Base-by-base conservation (phyloP, 345 rosid species). In the Noccaea caerulescens region DNA sequence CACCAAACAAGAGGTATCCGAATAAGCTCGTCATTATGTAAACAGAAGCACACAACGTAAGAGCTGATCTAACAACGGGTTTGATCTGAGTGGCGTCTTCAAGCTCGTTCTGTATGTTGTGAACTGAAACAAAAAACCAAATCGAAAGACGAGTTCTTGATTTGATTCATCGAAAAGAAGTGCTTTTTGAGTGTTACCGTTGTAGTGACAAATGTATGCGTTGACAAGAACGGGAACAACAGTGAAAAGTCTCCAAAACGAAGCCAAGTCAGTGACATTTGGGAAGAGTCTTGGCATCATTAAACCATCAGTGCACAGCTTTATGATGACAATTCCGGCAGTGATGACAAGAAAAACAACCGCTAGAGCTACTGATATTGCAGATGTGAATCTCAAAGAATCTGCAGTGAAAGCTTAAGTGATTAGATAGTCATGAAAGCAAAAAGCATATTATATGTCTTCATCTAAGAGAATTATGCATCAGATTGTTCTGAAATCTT, bases 1-100 rank as follows among this genome's bases (percentile, higher is more conserved):
- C 95, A 11, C 96, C 97, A 10, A 94, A 94, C 39, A 94, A 86
- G 45, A 94, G 96, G 84, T 89, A 86, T 33, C 96, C 97, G 44
- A 94, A 94, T 63, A 91, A 70, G 78, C 99, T 88, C 7, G 82
- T 89, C 86, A 82, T 77, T 38, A 91, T 23, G 71, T 94, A 94
- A 49, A 91, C 93, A 18, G 78, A 55, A 23, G 97, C 86, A 76
- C 96, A 94, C 53, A 94, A 51, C 32, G 69, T 81, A 69, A 91
- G 89, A 14, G 99, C 70, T 11, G 97, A 82, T 74, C 76, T 79
- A 50, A 91, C 96, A 47, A 89, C 97, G 8, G 84, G 56, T 77
- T 44, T 82, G 27, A 89, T 88, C 86, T 82, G 84, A 25, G 88
- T 72, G 2, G 87, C 54, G 71, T 89, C 97, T 83, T 81, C 82